phyloP scores from a whole-genome alignment of 306 rosid species.

The Cajanus cajan region DNA sequence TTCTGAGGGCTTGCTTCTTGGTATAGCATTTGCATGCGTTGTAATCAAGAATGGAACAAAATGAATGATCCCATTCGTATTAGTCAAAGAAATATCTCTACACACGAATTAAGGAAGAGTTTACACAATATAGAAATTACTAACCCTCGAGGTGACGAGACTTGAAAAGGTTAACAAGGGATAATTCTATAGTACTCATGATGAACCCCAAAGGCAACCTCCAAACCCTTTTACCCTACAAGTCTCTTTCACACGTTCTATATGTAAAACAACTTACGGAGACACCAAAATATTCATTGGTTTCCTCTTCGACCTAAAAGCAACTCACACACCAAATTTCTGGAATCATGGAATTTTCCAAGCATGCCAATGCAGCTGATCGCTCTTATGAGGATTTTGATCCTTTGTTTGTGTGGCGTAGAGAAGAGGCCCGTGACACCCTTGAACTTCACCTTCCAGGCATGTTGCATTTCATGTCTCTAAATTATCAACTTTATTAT shows the following conservation, averaged over 20 bases:
- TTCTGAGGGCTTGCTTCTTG: conserved; percentile 14
- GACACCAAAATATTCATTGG: background rate
- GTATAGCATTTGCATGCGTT: conserved; percentile 19
- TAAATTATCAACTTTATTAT: background rate
- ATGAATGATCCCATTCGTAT: conserved; percentile 24
- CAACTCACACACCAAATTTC: background rate
- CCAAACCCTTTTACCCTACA: background rate
- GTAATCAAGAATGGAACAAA: conserved; percentile 31
- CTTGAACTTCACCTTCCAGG: conserved; percentile 49
- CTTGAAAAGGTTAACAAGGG: conserved; percentile 38
- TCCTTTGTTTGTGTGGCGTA: conserved; percentile 38
- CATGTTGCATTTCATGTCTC: background rate
- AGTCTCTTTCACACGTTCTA: background rate
- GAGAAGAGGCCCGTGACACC: conserved; percentile 40
- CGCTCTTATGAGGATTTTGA: conserved; percentile 44
- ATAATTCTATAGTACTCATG: conserved; percentile 27
- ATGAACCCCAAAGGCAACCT: conserved; percentile 31
- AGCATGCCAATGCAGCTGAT: background rate
- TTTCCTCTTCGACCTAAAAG: background rate
- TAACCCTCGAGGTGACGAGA: background rate
- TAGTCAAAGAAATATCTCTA: background rate
- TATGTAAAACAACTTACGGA: background rate
- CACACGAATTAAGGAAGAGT: conserved; percentile 4
- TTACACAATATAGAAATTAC: background rate
- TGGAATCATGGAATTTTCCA: conserved; percentile 32